Evolutionary conservation across 1,284 basidiomycete genomes (phyloP).

Genomic region (Rhodotorula sp.): DNA sequence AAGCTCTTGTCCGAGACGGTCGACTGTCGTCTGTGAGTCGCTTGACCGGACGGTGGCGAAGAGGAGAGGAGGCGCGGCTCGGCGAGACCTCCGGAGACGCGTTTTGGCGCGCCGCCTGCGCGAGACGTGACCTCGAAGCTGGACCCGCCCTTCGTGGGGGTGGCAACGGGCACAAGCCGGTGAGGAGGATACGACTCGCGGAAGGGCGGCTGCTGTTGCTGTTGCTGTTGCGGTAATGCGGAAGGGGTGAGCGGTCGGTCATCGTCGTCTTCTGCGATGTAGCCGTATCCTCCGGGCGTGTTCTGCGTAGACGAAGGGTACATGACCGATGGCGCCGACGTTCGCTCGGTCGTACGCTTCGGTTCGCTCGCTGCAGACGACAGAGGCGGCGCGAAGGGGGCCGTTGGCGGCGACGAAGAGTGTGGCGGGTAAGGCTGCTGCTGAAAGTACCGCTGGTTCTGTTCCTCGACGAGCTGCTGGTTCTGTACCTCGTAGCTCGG

Average conservation of each 20-base stretch:
- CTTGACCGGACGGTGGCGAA: background rate
- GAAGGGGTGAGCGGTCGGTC: constrained; percentile 18
- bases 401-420: background rate
- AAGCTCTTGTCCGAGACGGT: constrained; percentile 24
- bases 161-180: background rate
- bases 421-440: constrained; percentile 23
- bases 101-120: background rate
- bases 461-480: constrained; percentile 77
- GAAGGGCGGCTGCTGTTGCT: background rate
- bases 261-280: constrained; percentile 14
- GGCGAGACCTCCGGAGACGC: background rate
- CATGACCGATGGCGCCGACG: constrained; percentile 21
- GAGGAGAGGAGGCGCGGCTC: background rate
- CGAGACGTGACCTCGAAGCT: constrained; percentile 26
- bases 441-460: constrained; percentile 22
- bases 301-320: background rate
- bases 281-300: background rate
- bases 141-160: background rate
- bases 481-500: constrained; percentile 92
- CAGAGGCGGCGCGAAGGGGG: background rate
- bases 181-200: constrained; percentile 21
- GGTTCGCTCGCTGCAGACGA: too few species aligned
- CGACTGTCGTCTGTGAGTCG: constrained; percentile 1
- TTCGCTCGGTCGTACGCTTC: constrained; percentile 2
- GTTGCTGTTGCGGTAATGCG: background rate